These are phyloP conservation scores for Paecilomyces fulvus DNA, from an alignment of 2,329 filamentous ascomycete species.

Conservation along the genomic window DNA sequence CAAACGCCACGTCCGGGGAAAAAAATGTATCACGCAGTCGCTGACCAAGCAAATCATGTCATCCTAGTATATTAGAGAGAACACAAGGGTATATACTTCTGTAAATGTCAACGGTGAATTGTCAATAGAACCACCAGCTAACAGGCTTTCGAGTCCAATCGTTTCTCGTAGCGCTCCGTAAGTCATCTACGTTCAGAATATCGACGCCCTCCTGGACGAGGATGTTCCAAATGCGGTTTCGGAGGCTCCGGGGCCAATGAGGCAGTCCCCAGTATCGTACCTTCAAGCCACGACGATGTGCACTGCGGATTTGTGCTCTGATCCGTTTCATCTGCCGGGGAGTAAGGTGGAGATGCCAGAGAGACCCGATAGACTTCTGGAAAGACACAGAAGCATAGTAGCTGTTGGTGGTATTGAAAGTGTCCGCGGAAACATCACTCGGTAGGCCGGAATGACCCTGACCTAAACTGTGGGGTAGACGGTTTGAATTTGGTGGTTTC, in stretches of 20 bases:
- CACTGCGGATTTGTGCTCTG: conserved; percentile 44
- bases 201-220: conserved; percentile 48
- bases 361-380: conserved; percentile 37
- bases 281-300: conserved; percentile 45
- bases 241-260: conserved; percentile 44
- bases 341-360: conserved; percentile 43
- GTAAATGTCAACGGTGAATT: not conserved
- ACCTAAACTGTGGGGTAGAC: conserved; percentile 20
- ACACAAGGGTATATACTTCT: not conserved
- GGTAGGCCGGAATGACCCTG: conserved; percentile 40
- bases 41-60: not conserved
- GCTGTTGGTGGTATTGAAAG: conserved; percentile 44
- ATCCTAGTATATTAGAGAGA: not conserved
- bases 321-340: conserved; percentile 38
- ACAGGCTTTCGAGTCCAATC: conserved; percentile 38
- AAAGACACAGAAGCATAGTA: conserved; percentile 52
- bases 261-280: conserved; percentile 51
- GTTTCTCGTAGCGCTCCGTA: conserved; percentile 39
- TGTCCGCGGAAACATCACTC: conserved; percentile 27
- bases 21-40: not conserved
- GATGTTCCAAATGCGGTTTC: conserved; percentile 48
- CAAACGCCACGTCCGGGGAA: not conserved
- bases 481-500: not conserved
- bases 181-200: conserved; percentile 51
- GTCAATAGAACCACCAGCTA: conserved; percentile 22